phyloP scores from a whole-genome alignment of 2,329 filamentous ascomycete genomes.

The Elsinoe fawcettii region DNA sequence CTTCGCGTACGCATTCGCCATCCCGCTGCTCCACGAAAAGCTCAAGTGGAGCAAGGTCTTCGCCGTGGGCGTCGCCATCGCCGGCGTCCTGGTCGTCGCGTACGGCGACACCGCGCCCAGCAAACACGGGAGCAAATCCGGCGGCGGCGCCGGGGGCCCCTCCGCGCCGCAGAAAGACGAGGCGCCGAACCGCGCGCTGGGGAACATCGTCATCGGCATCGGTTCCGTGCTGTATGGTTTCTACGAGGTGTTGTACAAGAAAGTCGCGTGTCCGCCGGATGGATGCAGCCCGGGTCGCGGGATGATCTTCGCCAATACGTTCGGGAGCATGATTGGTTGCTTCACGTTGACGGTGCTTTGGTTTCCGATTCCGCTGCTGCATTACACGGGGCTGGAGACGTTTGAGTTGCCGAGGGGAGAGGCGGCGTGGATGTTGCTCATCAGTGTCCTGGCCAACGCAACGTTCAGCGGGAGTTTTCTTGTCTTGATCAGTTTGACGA shows the following conservation, averaged over 20 bases:
- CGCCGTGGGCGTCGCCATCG: conserved; percentile 77
- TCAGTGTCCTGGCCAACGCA: conserved; percentile 80
- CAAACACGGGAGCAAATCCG: conserved; percentile 49
- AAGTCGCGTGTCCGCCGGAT: conserved; percentile 84
- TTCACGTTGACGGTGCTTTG: conserved; percentile 86
- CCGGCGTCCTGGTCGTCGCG: conserved; percentile 87
- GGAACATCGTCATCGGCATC: conserved; percentile 85
- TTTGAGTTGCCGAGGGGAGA: conserved; percentile 75
- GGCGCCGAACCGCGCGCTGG: conserved; percentile 62
- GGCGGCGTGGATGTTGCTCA: conserved; percentile 69
- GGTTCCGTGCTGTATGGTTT: conserved; percentile 91
- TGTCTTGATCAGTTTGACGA: conserved; percentile 85
- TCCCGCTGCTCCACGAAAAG: conserved; percentile 79
- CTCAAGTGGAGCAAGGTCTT: conserved; percentile 76
- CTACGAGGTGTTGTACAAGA: conserved; percentile 96
- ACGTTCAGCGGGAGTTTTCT: conserved; percentile 89
- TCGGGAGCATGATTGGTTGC: conserved; percentile 75
- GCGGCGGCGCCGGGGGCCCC: conserved; percentile 44
- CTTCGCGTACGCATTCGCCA: conserved; percentile 95
- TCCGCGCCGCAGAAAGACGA: conserved; percentile 42
- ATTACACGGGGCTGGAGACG: conserved; percentile 66
- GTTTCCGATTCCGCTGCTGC: conserved; percentile 81
- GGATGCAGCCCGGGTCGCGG: conserved; percentile 77
- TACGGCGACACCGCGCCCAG: conserved; percentile 62
- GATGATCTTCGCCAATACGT: conserved; percentile 90